A percentile compares a stretch with the other conserved stretches of the same genome.
phyloP scores from a whole-genome alignment of 129 eudicot genomes.

The Pulicaria dysenterica region DNA sequence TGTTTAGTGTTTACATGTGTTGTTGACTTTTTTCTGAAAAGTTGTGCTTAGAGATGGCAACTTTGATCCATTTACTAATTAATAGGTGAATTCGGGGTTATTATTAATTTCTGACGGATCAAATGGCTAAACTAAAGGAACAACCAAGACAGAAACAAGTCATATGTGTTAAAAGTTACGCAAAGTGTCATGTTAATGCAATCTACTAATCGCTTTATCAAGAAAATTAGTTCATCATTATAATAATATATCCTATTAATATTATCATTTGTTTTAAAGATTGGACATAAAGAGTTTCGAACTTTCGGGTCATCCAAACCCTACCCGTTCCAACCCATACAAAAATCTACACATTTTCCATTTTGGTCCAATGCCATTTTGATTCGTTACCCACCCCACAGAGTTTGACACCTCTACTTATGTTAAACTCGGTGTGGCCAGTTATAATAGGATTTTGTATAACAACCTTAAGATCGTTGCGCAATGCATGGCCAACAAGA shows the following conservation, averaged over 20 bases:
- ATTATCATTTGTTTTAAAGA: too few species aligned
- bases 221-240: neutral
- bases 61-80: neutral
- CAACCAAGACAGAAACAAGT: neutral
- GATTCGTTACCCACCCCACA: neutral
- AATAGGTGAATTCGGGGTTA: neutral
- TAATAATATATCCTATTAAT: neutral
- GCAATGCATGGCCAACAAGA: conserved; percentile 97
- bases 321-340: neutral
- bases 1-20: neutral
- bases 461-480: conserved; percentile 86
- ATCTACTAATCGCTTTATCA: neutral
- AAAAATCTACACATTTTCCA: neutral
- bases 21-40: neutral
- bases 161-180: neutral
- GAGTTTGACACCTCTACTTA: neutral
- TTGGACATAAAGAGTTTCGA: neutral
- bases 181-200: neutral
- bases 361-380: neutral
- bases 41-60: neutral
- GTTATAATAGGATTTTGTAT: neutral
- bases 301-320: neutral
- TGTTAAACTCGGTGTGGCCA: too few species aligned
- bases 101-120: neutral
- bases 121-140: neutral